A percentile compares a stretch with the other conserved stretches of the same genome.
phyloP scores from a whole-genome alignment of 2,329 filamentous ascomycete species.

The Boeremia exigua region DNA sequence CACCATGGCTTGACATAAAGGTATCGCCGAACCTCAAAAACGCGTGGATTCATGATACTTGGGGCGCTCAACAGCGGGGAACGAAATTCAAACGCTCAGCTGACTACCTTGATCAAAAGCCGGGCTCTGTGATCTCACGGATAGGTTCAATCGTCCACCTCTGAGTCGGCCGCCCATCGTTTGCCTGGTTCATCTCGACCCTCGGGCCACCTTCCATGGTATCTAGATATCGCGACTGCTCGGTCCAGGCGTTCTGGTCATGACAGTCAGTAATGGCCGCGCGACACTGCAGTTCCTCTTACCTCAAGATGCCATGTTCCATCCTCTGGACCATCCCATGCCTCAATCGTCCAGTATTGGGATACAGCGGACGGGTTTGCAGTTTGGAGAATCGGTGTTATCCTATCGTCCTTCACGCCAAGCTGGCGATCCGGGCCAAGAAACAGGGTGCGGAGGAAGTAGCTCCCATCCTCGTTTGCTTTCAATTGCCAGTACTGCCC shows the following conservation, averaged over 20 bases:
- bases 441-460: conserved; percentile 27
- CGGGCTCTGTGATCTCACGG: conserved; percentile 23
- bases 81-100: neutral
- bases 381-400: conserved; percentile 19
- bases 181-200: conserved; percentile 22
- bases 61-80: conserved; percentile 7
- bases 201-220: conserved; percentile 21
- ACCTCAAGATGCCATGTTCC: conserved; percentile 26
- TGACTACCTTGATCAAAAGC: conserved; percentile 15
- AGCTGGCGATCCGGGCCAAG: conserved; percentile 27
- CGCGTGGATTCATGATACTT: neutral
- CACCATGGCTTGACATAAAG: neutral
- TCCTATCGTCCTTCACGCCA: conserved; percentile 27
- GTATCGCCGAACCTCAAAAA: neutral
- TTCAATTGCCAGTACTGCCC: conserved; percentile 37
- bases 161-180: conserved; percentile 25
- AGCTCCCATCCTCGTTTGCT: conserved; percentile 22
- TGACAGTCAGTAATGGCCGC: neutral
- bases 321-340: conserved; percentile 24
- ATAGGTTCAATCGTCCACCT: conserved; percentile 31
- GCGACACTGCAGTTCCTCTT: neutral
- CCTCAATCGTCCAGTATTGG: conserved; percentile 27
- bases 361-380: conserved; percentile 12
- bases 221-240: conserved; percentile 24
- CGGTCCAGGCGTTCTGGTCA: conserved; percentile 22